phyloP scores from a whole-genome alignment of 2,329 filamentous ascomycete genomes.

The Neofusicoccum laricinum region DNA sequence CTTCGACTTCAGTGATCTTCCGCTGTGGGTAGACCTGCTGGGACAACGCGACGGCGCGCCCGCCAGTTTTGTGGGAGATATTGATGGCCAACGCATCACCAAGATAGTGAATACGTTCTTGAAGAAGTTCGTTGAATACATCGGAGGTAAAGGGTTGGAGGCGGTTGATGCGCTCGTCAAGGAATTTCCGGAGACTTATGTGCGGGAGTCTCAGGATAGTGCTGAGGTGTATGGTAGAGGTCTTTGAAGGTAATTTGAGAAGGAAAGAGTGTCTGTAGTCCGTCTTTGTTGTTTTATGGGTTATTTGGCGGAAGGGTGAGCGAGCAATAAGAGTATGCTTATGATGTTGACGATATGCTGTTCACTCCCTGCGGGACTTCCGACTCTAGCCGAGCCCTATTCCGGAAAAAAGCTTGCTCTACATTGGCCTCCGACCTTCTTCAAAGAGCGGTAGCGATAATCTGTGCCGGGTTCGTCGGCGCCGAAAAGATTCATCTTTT shows the following conservation, averaged over 20 bases:
- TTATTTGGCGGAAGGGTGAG: no score
- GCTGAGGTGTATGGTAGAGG: background rate
- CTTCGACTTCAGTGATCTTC: constrained; percentile 25
- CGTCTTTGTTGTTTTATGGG: no score
- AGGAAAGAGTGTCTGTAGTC: no score
- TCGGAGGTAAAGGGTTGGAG: background rate
- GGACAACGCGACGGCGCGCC: constrained; percentile 20
- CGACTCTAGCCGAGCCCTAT: no score
- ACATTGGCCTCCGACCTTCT: no score
- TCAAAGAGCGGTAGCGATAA: no score
- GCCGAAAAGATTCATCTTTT: no score
- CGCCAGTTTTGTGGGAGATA: background rate
- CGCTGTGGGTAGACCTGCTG: constrained; percentile 25
- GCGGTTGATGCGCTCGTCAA: background rate
- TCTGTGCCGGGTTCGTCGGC: no score
- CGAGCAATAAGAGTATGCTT: no score
- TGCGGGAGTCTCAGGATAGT: background rate
- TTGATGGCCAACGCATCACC: background rate
- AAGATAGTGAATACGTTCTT: background rate
- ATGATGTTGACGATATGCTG: no score
- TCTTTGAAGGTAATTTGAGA: background rate
- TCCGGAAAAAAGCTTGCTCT: no score
- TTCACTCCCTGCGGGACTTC: no score
- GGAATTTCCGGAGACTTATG: background rate
- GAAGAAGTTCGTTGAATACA: background rate